Conservation (phyloP, 768 basidiomycete species). For the Rhodotorula toruloides region DNA sequence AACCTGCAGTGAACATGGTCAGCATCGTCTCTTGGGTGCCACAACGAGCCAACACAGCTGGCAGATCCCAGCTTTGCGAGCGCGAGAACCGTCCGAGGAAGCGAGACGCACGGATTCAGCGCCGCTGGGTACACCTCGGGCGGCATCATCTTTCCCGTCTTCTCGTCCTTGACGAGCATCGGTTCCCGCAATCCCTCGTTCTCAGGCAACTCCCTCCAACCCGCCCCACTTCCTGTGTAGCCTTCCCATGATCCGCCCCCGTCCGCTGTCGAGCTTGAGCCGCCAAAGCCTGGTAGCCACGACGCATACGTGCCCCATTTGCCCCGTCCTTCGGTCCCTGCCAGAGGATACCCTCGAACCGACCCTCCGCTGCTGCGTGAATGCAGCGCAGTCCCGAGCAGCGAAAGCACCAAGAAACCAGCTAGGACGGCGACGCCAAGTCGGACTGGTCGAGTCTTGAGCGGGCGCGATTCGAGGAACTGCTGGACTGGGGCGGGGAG, state of each 20-base stretch:
- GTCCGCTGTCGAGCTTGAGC: too few relatives aligned
- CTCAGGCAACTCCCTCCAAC: conserved; percentile 1
- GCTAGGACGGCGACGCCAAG: conserved; percentile 4
- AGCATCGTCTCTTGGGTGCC: not conserved
- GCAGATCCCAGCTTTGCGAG: not conserved
- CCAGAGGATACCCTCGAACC: not conserved
- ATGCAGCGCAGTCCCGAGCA: conserved; percentile 1
- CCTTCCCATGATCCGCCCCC: not conserved
- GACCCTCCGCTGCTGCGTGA: too few relatives aligned
- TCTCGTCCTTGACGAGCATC: conserved; percentile 2
- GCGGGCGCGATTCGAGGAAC: not conserved
- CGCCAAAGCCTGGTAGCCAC: too few relatives aligned
- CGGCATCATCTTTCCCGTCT: conserved; percentile 28
- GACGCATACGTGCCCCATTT: conserved; percentile 7
- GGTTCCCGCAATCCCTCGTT: conserved; percentile 35
- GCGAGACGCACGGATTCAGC: conserved; percentile 30
- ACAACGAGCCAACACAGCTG: not conserved
- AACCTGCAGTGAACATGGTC: not conserved
- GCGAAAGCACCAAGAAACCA: not conserved
- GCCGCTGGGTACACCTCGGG: conserved; percentile 39
- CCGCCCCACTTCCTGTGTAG: not conserved
- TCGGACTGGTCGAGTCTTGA: not conserved
- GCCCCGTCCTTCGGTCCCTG: not conserved
- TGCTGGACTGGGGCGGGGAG: not conserved
- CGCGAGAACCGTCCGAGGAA: not conserved